Percentiles rank a stretch among this genome's conserved stretches.
Conservation (phyloP, 2,329 filamentous ascomycete genomes). For the Hymenoscyphus infarciens region DNA sequence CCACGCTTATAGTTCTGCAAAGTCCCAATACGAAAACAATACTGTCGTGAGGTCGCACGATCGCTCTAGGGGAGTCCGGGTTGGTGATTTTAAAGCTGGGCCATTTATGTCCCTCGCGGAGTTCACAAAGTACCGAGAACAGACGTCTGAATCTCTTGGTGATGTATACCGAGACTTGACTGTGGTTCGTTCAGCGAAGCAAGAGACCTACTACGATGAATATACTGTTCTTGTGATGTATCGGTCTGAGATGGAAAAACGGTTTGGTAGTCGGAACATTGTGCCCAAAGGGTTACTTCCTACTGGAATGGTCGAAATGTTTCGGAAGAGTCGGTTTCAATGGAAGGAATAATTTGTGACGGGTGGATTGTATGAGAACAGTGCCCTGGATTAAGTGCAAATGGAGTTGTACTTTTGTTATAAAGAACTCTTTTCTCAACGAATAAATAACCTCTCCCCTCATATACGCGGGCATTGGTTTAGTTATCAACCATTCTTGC, state of each 20-base stretch:
- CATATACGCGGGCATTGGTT: too few species aligned
- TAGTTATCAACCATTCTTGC: too few species aligned
- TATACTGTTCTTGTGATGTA: too few species aligned
- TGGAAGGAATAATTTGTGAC: neutral
- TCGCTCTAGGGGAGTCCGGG: too few species aligned
- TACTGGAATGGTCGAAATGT: neutral
- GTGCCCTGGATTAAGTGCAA: too few species aligned
- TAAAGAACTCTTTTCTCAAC: too few species aligned
- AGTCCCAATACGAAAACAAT: neutral
- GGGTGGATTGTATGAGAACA: neutral
- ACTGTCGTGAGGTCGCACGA: too few species aligned
- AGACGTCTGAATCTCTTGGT: neutral
- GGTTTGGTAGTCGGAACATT: neutral
- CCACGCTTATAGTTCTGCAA: neutral
- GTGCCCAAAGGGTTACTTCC: neutral
- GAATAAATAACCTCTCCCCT: too few species aligned
- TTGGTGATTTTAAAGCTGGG: too few species aligned
- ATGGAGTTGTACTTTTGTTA: too few species aligned
- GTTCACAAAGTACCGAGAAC: neutral
- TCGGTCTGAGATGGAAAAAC: neutral
- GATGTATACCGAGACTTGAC: neutral
- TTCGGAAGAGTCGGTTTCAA: neutral
- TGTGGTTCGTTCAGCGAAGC: neutral
- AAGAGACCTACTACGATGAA: neutral
- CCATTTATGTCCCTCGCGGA: neutral